Conservation (phyloP, 176 grass and related monocot species). For the Avena atlantica region DNA sequence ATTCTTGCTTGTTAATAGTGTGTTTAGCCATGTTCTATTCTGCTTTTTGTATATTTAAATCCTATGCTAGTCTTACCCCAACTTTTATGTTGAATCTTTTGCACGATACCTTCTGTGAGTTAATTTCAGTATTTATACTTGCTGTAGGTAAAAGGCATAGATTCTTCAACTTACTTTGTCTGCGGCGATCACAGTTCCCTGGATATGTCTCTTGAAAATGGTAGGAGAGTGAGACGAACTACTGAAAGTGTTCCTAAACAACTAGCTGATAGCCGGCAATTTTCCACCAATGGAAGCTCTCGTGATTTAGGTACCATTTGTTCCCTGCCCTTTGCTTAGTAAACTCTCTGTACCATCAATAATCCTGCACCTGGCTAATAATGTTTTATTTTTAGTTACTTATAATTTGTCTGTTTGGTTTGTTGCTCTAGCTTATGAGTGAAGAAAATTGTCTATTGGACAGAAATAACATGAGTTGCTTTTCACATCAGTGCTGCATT, state of each 20-base stretch:
- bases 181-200: slow-evolving; percentile 42
- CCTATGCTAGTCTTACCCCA: background rate
- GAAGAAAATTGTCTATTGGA: background rate
- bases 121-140: slow-evolving; percentile 38
- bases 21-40: background rate
- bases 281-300: slow-evolving; percentile 42
- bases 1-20: background rate
- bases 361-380: background rate
- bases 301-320: slow-evolving; percentile 32
- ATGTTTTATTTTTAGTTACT: background rate
- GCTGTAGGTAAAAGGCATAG: slow-evolving; percentile 62
- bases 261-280: slow-evolving; percentile 23
- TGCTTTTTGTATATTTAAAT: background rate
- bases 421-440: background rate
- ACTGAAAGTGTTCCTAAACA: slow-evolving; percentile 41
- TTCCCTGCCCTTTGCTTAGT: background rate
- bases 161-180: slow-evolving; percentile 61
- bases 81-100: background rate
- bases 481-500: background rate
- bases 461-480: background rate
- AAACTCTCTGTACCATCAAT: slow-evolving; percentile 15
- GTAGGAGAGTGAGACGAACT: slow-evolving; percentile 34
- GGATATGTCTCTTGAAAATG: slow-evolving; percentile 48
- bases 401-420: background rate
- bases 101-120: background rate